Evolutionary conservation across 306 rosid genomes (phyloP).

Genomic region (Cicer yamashitae): DNA sequence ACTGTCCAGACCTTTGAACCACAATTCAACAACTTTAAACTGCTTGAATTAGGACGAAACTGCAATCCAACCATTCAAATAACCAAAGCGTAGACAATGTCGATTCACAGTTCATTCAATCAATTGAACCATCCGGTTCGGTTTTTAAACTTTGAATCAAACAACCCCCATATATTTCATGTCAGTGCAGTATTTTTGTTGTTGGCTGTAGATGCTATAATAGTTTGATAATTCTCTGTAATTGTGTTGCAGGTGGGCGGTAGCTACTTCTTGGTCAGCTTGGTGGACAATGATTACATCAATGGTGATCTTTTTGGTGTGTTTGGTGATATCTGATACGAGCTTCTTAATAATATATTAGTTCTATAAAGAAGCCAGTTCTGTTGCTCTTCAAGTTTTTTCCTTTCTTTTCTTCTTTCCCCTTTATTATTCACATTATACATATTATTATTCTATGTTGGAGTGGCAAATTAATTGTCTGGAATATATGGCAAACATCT

Average conservation of each 20-base stretch:
- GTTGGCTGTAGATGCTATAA: neutral
- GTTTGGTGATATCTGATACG: conserved; percentile 63
- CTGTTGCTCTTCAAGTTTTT: conserved; percentile 32
- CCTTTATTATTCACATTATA: conserved; percentile 18
- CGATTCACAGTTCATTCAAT: neutral
- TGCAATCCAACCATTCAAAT: neutral
- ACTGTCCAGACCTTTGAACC: neutral
- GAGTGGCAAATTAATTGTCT: conserved; percentile 36
- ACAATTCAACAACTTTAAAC: neutral
- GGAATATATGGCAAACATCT: conserved; percentile 18
- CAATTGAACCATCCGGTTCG: neutral
- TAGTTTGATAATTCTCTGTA: conserved; percentile 13
- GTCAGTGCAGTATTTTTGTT: conserved; percentile 1
- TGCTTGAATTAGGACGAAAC: neutral
- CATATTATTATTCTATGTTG: conserved; percentile 6
- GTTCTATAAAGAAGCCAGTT: conserved; percentile 27
- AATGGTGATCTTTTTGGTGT: conserved; percentile 70
- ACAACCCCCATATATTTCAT: neutral
- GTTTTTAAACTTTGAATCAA: neutral
- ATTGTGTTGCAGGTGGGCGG: conserved; percentile 69
- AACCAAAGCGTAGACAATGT: neutral
- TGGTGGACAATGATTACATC: conserved; percentile 88
- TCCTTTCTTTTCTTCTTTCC: neutral
- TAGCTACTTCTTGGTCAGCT: conserved; percentile 88
- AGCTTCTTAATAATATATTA: conserved; percentile 20